phyloP scores from a whole-genome alignment of 1,284 basidiomycete genomes.

The Ustilago cynodontis region DNA sequence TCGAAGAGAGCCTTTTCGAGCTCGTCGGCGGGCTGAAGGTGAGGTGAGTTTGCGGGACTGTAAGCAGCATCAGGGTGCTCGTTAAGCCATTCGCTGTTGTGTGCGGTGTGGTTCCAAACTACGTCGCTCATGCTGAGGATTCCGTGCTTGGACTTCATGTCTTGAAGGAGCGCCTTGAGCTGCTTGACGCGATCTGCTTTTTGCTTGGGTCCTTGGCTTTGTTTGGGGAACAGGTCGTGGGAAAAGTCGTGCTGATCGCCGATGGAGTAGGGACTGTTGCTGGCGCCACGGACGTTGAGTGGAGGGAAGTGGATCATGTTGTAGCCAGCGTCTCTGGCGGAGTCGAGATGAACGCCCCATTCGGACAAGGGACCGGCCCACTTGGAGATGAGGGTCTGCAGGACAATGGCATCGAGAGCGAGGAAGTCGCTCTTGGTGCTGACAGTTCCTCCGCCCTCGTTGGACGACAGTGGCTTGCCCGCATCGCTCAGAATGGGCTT shows the following conservation, averaged over 20 bases:
- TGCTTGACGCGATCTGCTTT: slow-evolving; percentile 47
- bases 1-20: slow-evolving; percentile 57
- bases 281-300: slow-evolving; percentile 59
- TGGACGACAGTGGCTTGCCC: slow-evolving; percentile 26
- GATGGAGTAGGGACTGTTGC: slow-evolving; percentile 65
- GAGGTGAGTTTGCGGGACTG: slow-evolving; percentile 63
- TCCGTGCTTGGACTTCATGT: slow-evolving; percentile 59
- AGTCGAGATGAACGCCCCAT: slow-evolving; percentile 61
- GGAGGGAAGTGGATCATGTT: slow-evolving; percentile 67
- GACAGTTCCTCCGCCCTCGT: slow-evolving; percentile 52
- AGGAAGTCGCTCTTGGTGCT: slow-evolving; percentile 35
- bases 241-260: slow-evolving; percentile 62
- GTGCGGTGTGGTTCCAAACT: slow-evolving; percentile 64
- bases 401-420: slow-evolving; percentile 58
- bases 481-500: slow-evolving; percentile 49
- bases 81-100: slow-evolving; percentile 63
- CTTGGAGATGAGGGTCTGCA: slow-evolving; percentile 64
- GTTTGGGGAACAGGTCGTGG: slow-evolving; percentile 56
- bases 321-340: slow-evolving; percentile 61
- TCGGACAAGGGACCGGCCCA: slow-evolving; percentile 64
- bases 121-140: slow-evolving; percentile 65
- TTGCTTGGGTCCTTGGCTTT: slow-evolving; percentile 25
- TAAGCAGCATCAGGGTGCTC: slow-evolving; percentile 65
- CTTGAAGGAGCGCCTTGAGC: slow-evolving; percentile 33
- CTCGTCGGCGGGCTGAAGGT: slow-evolving; percentile 64